These are phyloP conservation scores for Ogataea dorogensis DNA, from an alignment of 805 yeast genomes.

Conservation along the genomic window DNA sequence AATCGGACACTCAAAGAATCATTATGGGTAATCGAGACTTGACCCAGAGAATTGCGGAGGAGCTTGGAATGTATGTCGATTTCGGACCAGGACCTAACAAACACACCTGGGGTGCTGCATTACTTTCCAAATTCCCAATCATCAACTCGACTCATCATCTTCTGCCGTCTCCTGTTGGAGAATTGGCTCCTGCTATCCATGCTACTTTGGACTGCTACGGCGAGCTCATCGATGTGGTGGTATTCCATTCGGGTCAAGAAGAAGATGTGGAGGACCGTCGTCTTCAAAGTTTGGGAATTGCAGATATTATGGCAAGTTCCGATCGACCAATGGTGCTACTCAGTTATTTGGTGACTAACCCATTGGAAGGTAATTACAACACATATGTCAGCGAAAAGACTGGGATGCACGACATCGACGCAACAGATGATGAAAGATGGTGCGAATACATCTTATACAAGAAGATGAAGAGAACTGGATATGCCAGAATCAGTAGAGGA, in stretches of 20 bases:
- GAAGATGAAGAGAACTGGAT: constrained; percentile 81
- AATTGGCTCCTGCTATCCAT: constrained; percentile 95
- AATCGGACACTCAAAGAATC: constrained; percentile 89
- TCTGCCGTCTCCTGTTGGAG: constrained; percentile 96
- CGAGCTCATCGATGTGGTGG: constrained; percentile 83
- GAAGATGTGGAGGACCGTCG: constrained; percentile 94
- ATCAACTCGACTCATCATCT: constrained; percentile 85
- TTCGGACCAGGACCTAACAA: constrained; percentile 97
- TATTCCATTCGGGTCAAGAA: constrained; percentile 97
- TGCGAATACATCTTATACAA: constrained; percentile 94
- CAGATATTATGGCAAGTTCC: constrained; percentile 78
- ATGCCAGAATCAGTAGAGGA: constrained; percentile 90
- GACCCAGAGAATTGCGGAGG: constrained; percentile 88
- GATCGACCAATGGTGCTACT: constrained; percentile 80
- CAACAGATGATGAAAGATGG: constrained; percentile 96
- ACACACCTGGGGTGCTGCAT: constrained; percentile 97
- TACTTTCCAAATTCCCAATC: constrained; percentile 92
- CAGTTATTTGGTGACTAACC: constrained; percentile 88
- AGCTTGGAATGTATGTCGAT: constrained; percentile 90
- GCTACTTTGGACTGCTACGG: constrained; percentile 94
- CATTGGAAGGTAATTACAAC: constrained; percentile 86
- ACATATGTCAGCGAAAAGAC: constrained; percentile 81
- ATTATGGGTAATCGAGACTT: constrained; percentile 95
- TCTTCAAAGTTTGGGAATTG: constrained; percentile 73
- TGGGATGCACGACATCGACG: constrained; percentile 92